A percentile compares a stretch with the other conserved stretches of the same genome.
phyloP scores from a whole-genome alignment of 2,329 filamentous ascomycete species.

The Colletotrichum viniferum region DNA sequence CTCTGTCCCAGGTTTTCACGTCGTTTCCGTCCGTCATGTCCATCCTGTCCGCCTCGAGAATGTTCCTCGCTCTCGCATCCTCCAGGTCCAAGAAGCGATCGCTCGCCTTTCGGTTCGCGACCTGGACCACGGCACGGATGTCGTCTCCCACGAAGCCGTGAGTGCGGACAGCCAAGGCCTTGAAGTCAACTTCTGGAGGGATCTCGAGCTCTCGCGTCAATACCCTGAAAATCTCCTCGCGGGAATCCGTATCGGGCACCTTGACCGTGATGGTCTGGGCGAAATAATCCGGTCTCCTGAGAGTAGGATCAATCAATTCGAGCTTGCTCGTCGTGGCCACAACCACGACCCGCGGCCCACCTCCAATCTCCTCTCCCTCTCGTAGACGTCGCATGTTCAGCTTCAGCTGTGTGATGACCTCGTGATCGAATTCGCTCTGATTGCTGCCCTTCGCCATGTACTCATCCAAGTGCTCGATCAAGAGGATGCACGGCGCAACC shows the following conservation, averaged over 20 bases:
- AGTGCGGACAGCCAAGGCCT: slow-evolving; percentile 77
- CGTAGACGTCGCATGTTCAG: slow-evolving; percentile 86
- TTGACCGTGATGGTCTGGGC: slow-evolving; percentile 86
- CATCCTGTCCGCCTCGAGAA: not conserved
- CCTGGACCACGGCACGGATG: slow-evolving; percentile 66
- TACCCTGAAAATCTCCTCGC: slow-evolving; percentile 78
- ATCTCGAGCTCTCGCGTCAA: slow-evolving; percentile 71
- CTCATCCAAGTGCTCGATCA: slow-evolving; percentile 86
- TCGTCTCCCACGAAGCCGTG: slow-evolving; percentile 95
- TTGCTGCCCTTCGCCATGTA: slow-evolving; percentile 87
- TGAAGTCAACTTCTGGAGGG: slow-evolving; percentile 74
- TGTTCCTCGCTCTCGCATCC: slow-evolving; percentile 24
- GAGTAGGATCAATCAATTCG: slow-evolving; percentile 81
- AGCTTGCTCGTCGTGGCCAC: slow-evolving; percentile 90
- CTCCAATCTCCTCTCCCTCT: slow-evolving; percentile 68
- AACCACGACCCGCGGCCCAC: slow-evolving; percentile 79
- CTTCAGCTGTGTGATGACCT: slow-evolving; percentile 82
- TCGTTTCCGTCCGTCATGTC: not conserved
- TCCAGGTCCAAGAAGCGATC: slow-evolving; percentile 35
- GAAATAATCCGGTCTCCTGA: slow-evolving; percentile 77
- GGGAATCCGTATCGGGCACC: slow-evolving; percentile 79
- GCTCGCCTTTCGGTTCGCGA: slow-evolving; percentile 44
- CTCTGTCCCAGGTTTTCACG: not conserved
- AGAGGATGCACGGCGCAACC: slow-evolving; percentile 86
- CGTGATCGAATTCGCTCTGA: slow-evolving; percentile 87